Percentiles rank a stretch among this genome's conserved stretches.
phyloP scores from a whole-genome alignment of 352 stramenopile species.

The Pythium rishiriense region DNA sequence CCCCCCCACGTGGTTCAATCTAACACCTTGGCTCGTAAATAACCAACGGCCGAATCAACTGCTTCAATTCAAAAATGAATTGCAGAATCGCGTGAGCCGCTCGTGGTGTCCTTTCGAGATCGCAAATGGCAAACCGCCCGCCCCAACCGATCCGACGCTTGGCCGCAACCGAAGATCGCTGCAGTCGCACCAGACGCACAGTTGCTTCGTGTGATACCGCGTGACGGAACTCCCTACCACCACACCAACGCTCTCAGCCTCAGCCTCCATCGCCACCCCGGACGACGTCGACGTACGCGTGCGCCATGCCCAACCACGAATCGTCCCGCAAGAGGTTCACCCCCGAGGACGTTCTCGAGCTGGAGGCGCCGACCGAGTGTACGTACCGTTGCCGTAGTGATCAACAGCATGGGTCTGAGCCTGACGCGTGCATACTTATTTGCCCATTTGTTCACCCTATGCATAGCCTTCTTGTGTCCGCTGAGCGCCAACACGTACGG shows the following conservation, averaged over 20 bases:
- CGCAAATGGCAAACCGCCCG: neutral
- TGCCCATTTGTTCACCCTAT: neutral
- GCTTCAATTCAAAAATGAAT: conserved; percentile 31
- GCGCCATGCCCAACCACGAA: conserved; percentile 20
- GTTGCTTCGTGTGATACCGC: neutral
- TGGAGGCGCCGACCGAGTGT: conserved; percentile 79
- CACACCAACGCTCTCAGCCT: neutral
- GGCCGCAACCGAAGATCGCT: conserved; percentile 20
- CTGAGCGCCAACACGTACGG: conserved; percentile 93
- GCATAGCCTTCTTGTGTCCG: conserved; percentile 90
- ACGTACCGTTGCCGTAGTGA: conserved; percentile 13
- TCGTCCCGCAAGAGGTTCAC: conserved; percentile 81
- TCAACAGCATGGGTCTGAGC: neutral
- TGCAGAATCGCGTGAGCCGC: neutral
- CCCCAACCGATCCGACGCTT: conserved; percentile 15
- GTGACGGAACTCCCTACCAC: no score
- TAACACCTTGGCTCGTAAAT: neutral
- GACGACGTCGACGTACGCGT: neutral
- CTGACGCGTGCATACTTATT: no score
- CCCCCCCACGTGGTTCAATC: conserved; percentile 3
- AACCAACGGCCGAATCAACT: conserved; percentile 12
- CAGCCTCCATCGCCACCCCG: neutral
- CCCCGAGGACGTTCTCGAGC: conserved; percentile 78
- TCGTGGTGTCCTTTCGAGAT: conserved; percentile 11
- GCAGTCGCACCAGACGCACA: conserved; percentile 1